Base-by-base conservation (phyloP, 345 rosid genomes). In the Anacardium occidentale region DNA sequence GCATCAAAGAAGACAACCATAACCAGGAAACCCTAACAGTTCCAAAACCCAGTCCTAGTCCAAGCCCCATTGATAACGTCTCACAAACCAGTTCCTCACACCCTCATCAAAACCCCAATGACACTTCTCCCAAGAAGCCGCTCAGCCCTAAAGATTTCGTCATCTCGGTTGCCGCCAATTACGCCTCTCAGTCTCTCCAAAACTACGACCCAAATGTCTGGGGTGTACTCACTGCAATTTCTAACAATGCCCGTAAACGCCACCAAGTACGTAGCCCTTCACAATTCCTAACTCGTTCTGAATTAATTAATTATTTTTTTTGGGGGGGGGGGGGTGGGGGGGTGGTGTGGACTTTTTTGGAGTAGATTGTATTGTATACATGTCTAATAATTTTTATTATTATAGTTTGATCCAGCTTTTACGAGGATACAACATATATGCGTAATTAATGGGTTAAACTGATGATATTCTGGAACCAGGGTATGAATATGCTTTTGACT, bases 211-310 rank as follows among this genome's bases (percentile, higher is more conserved):
- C 90, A 0, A 61, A 80, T 50, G 99, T 91, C 37, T 95, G 97
- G 98, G 98, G 89, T 3, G 94, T 95, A 67, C 98, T 95, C 76
- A 92, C 97, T 67, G 98, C 97, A 13, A 87, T 92, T 73, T 88
- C 97, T 62, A 77, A 63, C 80, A 84, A 76, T 63, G 94, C 99
- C 42, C 93, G 99, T 63, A 87, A 84, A 70, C 91, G 98, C 66
- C 83, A 62, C 42, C 96, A 95, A 90, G 99, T 88, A 52, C 55
- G 59, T 45, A 13, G 58, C 22, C 17, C 22, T 22, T 40, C 18
- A 24, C 20, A 32, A 76, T 66, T 74, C 76, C 80, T 65, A 75
- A 25, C 54, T 58, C 32, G 15, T 66, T 9, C 1, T 37, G 8
- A 37, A 37, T 8, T 7, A 37, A 37, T 37, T 5, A 37, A 5